Evolutionary conservation across 208 protist genomes (phyloP).

Genomic region (Acanthamoeba lenticulata): DNA sequence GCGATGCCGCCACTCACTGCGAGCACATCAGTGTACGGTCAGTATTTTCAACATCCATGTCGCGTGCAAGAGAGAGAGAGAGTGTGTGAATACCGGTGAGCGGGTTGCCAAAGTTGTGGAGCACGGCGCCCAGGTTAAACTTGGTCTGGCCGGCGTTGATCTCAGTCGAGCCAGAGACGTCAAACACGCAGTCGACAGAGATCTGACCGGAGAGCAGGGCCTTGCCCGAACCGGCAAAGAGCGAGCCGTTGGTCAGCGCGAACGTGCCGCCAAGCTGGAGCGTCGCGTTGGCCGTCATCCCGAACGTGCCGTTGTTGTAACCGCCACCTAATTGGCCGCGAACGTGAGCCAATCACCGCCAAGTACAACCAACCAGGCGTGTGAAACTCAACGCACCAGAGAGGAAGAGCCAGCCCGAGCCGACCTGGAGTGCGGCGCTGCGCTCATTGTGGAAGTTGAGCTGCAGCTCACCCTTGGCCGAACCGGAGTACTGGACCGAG

Average conservation of each 20-base stretch:
- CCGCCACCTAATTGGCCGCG: no score
- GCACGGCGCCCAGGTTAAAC: slow-evolving; percentile 21
- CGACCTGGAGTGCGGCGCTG: not conserved
- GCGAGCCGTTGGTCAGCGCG: not conserved
- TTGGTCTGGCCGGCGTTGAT: slow-evolving; percentile 26
- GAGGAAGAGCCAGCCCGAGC: not conserved
- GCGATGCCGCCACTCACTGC: slow-evolving; percentile 36
- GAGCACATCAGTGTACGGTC: no score
- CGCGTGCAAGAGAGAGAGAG: no score
- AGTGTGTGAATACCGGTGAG: no score
- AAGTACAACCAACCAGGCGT: no score
- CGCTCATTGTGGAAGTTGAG: slow-evolving; percentile 39
- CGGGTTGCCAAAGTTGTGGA: slow-evolving; percentile 63
- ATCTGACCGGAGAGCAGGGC: slow-evolving; percentile 31
- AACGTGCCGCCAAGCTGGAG: not conserved
- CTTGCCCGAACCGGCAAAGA: not conserved
- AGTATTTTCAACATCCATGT: no score
- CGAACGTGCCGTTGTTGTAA: slow-evolving; percentile 53
- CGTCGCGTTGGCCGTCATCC: not conserved
- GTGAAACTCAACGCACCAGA: no score
- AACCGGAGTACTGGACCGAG: not conserved
- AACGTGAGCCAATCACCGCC: no score
- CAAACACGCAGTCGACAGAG: slow-evolving; percentile 1
- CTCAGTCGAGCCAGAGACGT: slow-evolving; percentile 43
- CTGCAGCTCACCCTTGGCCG: not conserved